A percentile compares a stretch with the other conserved stretches of the same genome.
phyloP scores from a whole-genome alignment of 2,329 filamentous ascomycete species.

The Fusarium succisae region DNA sequence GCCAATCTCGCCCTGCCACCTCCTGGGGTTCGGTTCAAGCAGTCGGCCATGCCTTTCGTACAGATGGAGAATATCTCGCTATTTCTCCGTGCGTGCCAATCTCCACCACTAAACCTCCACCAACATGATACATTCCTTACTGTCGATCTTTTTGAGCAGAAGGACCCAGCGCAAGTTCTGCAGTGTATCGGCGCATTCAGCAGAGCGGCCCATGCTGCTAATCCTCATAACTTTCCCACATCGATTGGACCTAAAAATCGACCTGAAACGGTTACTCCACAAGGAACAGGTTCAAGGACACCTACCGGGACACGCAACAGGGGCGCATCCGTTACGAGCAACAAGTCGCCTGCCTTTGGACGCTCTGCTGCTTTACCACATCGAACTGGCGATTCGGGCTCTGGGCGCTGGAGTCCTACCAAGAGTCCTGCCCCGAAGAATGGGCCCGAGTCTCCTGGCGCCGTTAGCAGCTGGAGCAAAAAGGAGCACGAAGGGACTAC shows the following conservation, averaged over 20 bases:
- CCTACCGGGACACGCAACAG: constrained; percentile 58
- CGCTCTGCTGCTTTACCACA: constrained; percentile 54
- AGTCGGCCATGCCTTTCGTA: constrained; percentile 94
- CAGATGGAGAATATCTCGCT: constrained; percentile 99
- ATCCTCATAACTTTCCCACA: constrained; percentile 77
- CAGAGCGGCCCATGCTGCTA: constrained; percentile 78
- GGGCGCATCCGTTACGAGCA: constrained; percentile 66
- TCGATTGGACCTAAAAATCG: constrained; percentile 78
- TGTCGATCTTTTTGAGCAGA: constrained; percentile 93
- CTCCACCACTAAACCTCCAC: constrained; percentile 84
- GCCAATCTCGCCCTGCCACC: constrained; percentile 81
- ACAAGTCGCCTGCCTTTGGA: constrained; percentile 61
- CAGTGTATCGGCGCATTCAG: constrained; percentile 95
- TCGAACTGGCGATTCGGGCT: constrained; percentile 62
- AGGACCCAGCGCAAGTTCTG: constrained; percentile 94
- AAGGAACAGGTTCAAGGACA: constrained; percentile 67
- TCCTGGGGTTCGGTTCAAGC: constrained; percentile 87
- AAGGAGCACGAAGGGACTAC: constrained; percentile 82
- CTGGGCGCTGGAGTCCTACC: constrained; percentile 69
- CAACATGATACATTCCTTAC: constrained; percentile 97
- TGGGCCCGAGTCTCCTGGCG: constrained; percentile 60
- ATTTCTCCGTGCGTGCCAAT: constrained; percentile 89
- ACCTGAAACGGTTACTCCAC: constrained; percentile 69
- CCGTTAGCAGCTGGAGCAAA: constrained; percentile 90
- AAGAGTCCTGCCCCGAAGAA: constrained; percentile 63